Percentiles rank a stretch among this genome's conserved stretches.
Conservation (phyloP, 306 rosid genomes). For the Glycine tomentella region DNA sequence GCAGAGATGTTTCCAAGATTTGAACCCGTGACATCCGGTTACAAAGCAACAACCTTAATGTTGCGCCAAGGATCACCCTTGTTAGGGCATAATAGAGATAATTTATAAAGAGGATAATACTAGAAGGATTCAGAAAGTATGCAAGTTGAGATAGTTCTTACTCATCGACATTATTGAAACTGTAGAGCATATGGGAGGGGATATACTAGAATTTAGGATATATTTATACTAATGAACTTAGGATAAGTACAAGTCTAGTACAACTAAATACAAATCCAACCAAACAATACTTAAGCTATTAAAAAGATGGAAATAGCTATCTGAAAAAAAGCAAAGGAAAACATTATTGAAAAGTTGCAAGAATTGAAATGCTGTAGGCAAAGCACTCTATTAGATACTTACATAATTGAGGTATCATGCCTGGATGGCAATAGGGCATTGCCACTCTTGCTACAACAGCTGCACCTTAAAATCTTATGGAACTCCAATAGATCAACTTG, state of each 20-base stretch:
- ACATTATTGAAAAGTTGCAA: slow-evolving; percentile 6
- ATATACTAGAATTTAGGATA: not conserved
- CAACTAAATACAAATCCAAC: slow-evolving; percentile 21
- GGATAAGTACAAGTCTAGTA: slow-evolving; percentile 19
- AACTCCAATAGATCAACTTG: slow-evolving; percentile 87
- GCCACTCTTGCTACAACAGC: slow-evolving; percentile 74
- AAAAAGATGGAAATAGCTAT: slow-evolving; percentile 30
- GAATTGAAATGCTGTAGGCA: slow-evolving; percentile 5
- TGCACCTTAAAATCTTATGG: slow-evolving; percentile 73
- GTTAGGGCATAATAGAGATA: not conserved
- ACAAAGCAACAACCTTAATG: not conserved
- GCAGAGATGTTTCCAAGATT: not conserved
- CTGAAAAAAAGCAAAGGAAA: not conserved
- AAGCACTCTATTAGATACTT: slow-evolving; percentile 49
- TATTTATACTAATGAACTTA: slow-evolving; percentile 26
- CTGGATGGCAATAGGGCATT: slow-evolving; percentile 64
- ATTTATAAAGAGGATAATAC: not conserved
- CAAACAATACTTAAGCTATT: slow-evolving; percentile 4
- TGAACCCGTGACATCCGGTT: not conserved
- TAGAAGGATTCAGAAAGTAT: not conserved
- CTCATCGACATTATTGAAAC: not conserved
- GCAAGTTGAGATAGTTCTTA: not conserved
- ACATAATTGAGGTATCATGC: slow-evolving; percentile 93
- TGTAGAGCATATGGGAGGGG: slow-evolving; percentile 6
- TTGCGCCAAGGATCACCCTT: not conserved